A percentile compares a stretch with the other conserved stretches of the same genome.
phyloP scores from a whole-genome alignment of 768 basidiomycete species.

The Kwoniella sp. region DNA sequence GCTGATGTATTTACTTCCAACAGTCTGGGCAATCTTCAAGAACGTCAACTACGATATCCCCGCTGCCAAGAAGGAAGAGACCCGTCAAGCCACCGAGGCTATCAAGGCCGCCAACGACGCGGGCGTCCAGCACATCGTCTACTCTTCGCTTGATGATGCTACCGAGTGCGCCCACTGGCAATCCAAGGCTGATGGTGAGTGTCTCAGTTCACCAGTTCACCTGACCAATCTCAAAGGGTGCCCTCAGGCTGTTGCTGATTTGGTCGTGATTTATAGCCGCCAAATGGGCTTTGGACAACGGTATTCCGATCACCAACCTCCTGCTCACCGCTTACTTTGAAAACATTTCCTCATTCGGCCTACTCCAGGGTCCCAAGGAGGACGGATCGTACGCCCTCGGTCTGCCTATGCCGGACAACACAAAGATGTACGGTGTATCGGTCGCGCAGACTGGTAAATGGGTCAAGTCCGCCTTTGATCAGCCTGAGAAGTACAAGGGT shows the following conservation, averaged over 20 bases:
- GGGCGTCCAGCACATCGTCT: slow-evolving; percentile 36
- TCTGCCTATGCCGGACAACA: slow-evolving; percentile 20
- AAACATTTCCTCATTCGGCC: slow-evolving; percentile 15
- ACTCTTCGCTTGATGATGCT: slow-evolving; percentile 33
- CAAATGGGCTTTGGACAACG: slow-evolving; percentile 17
- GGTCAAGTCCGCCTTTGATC: slow-evolving; percentile 17
- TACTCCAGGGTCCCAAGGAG: slow-evolving; percentile 10
- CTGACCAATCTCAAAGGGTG: not conserved
- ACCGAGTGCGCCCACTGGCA: slow-evolving; percentile 15
- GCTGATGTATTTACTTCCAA: not conserved
- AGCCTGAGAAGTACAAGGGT: slow-evolving; percentile 24
- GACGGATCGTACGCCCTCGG: slow-evolving; percentile 3
- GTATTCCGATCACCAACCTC: slow-evolving; percentile 19
- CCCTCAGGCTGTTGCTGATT: not conserved
- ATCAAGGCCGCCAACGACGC: slow-evolving; percentile 28
- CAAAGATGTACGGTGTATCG: slow-evolving; percentile 13
- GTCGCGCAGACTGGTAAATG: slow-evolving; percentile 29
- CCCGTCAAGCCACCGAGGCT: slow-evolving; percentile 13
- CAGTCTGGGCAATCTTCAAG: slow-evolving; percentile 4
- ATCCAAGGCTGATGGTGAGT: slow-evolving; percentile 27
- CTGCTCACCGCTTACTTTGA: slow-evolving; percentile 24
- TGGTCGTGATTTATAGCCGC: slow-evolving; percentile 7
- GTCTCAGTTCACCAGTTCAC: not conserved
- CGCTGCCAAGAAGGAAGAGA: not conserved
- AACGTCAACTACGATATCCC: not conserved